phyloP scores from a whole-genome alignment of 306 rosid genomes.

The Prunus salicina region DNA sequence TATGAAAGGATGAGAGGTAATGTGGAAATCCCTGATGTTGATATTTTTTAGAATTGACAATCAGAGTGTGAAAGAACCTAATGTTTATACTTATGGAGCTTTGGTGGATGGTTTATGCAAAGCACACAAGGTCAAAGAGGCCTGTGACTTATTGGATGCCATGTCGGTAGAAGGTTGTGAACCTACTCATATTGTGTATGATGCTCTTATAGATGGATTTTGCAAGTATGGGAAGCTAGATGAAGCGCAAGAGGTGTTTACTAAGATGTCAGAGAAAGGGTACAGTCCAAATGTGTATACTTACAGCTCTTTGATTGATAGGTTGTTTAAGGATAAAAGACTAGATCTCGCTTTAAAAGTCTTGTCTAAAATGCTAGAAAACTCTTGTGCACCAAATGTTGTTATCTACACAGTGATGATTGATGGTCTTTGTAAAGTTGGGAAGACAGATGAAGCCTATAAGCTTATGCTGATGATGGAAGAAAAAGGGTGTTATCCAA shows the following conservation, averaged over 20 bases:
- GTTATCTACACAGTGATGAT: conserved; percentile 89
- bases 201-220: conserved; percentile 84
- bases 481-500: conserved; percentile 75
- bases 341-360: conserved; percentile 76
- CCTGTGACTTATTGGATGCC: conserved; percentile 55
- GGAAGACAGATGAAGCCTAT: conserved; percentile 77
- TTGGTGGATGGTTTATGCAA: conserved; percentile 91
- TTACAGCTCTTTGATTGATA: conserved; percentile 75
- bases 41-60: conserved; percentile 51
- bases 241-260: conserved; percentile 74
- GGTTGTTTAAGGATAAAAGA: conserved; percentile 69
- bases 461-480: conserved; percentile 82
- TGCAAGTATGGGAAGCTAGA: conserved; percentile 78
- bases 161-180: conserved; percentile 65
- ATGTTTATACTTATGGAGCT: conserved; percentile 76
- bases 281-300: conserved; percentile 71
- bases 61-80: conserved; percentile 43
- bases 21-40: conserved; percentile 49
- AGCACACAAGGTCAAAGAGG: conserved; percentile 70
- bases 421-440: conserved; percentile 81
- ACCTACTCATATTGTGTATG: conserved; percentile 69
- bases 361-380: conserved; percentile 78
- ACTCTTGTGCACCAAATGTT: conserved; percentile 73
- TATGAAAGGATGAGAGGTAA: conserved; percentile 72
- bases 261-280: conserved; percentile 73